A percentile compares a stretch with the other conserved stretches of the same genome.
phyloP scores from a whole-genome alignment of 2,329 filamentous ascomycete genomes.

The Trichoderma gracile region DNA sequence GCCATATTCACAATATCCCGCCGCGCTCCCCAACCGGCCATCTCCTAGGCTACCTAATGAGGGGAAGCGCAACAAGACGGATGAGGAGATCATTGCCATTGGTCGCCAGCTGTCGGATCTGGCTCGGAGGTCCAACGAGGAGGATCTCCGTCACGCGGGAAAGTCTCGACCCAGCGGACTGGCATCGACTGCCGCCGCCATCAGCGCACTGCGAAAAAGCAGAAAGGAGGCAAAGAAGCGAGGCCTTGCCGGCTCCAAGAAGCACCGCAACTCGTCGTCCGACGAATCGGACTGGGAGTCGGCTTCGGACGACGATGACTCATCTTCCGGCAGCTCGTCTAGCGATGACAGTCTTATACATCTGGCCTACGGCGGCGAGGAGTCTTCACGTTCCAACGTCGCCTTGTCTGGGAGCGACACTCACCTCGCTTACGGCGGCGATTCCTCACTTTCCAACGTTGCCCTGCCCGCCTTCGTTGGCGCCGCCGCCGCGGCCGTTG shows the following conservation, averaged over 20 bases:
- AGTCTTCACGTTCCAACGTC: slow-evolving; percentile 2
- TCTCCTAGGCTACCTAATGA: slow-evolving; percentile 13
- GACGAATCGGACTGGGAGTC: slow-evolving; percentile 61
- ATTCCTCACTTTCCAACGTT: slow-evolving; percentile 11
- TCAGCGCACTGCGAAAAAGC: slow-evolving; percentile 46
- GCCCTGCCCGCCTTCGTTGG: slow-evolving; percentile 39
- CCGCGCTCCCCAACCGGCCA: background rate
- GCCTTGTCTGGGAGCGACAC: slow-evolving; percentile 32
- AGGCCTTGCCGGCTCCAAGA: slow-evolving; percentile 46
- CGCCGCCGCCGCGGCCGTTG: slow-evolving; percentile 42
- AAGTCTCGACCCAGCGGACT: slow-evolving; percentile 32
- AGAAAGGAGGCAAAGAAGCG: slow-evolving; percentile 40
- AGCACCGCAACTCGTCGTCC: slow-evolving; percentile 40
- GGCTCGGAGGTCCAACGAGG: slow-evolving; percentile 52
- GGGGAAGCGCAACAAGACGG: slow-evolving; percentile 44
- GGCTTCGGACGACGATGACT: slow-evolving; percentile 49
- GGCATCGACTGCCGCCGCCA: slow-evolving; percentile 44
- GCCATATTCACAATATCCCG: slow-evolving; percentile 1
- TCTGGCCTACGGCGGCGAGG: slow-evolving; percentile 41
- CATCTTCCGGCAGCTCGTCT: slow-evolving; percentile 35
- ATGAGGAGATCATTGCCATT: slow-evolving; percentile 59
- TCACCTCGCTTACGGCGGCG: slow-evolving; percentile 42
- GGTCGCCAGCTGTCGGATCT: slow-evolving; percentile 57
- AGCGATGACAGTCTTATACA: slow-evolving; percentile 44
- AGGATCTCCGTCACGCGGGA: slow-evolving; percentile 49